Evolutionary conservation across 352 stramenopile genomes (phyloP).

Genomic region (Phytophthora cactorum): DNA sequence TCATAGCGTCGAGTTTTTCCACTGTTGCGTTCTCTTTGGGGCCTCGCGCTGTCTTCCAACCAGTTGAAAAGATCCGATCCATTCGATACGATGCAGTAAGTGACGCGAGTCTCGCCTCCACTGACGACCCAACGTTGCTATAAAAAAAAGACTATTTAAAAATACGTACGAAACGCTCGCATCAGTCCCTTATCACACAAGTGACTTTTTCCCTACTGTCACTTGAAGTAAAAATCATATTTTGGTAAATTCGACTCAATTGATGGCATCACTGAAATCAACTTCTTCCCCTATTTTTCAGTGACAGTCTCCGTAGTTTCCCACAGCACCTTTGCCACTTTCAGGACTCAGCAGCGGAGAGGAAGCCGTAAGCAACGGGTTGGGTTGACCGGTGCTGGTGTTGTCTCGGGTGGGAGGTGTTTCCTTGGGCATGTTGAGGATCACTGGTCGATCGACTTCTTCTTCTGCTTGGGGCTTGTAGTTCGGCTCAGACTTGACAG

Average conservation of each 20-base stretch:
- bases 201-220: too few species aligned
- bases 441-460: neutral
- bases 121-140: too few species aligned
- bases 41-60: conserved; percentile 13
- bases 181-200: too few species aligned
- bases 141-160: neutral
- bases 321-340: neutral
- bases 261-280: neutral
- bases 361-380: neutral
- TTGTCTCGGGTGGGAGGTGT: neutral
- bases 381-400: neutral
- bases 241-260: neutral
- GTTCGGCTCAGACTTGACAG: conserved; percentile 2
- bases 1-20: conserved; percentile 1
- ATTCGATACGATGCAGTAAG: neutral
- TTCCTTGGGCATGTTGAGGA: neutral
- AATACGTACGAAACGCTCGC: neutral
- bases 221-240: too few species aligned
- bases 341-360: conserved; percentile 8
- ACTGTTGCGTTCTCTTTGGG: neutral
- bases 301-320: conserved; percentile 1
- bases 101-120: neutral
- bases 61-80: neutral
- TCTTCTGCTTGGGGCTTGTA: conserved; percentile 14
- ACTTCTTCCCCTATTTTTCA: neutral